Percentiles rank a stretch among this genome's conserved stretches.
Evolutionary conservation across 441 rosid species (phyloP).

Genomic region (Rhodomyrtus psidioides): DNA sequence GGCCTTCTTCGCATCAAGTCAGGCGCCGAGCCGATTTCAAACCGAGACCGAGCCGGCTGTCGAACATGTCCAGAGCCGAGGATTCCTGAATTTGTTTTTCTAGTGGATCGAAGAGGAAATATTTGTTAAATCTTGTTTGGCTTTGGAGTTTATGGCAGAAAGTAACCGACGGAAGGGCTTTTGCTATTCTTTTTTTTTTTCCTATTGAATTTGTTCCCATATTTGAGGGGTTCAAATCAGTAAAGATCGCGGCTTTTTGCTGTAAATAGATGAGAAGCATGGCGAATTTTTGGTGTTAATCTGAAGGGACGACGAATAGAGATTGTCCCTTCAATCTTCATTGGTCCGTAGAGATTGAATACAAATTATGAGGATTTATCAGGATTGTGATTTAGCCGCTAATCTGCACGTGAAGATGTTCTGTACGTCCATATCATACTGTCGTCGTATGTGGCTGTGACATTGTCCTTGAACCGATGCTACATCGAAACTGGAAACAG

Average conservation of each 20-base stretch:
- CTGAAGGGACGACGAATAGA: background rate
- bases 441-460: background rate
- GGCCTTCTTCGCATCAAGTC: conserved; percentile 39
- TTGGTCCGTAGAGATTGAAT: background rate
- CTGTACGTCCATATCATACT: background rate
- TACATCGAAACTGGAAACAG: background rate
- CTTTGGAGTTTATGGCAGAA: background rate
- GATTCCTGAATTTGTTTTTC: conserved; percentile 4
- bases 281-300: background rate
- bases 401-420: background rate
- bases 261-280: background rate
- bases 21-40: conserved; percentile 26
- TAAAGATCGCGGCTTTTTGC: background rate
- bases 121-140: background rate
- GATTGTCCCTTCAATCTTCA: background rate
- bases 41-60: conserved; percentile 36
- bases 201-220: background rate
- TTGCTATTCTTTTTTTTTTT: background rate
- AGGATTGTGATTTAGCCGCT: background rate
- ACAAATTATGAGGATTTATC: background rate
- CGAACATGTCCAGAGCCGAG: conserved; percentile 22
- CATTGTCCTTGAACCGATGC: background rate
- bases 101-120: background rate
- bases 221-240: background rate
- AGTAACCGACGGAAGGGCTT: background rate